A percentile compares a stretch with the other conserved stretches of the same genome.
phyloP scores from a whole-genome alignment of 1,284 basidiomycete species.

The Puccinia sorghi region DNA sequence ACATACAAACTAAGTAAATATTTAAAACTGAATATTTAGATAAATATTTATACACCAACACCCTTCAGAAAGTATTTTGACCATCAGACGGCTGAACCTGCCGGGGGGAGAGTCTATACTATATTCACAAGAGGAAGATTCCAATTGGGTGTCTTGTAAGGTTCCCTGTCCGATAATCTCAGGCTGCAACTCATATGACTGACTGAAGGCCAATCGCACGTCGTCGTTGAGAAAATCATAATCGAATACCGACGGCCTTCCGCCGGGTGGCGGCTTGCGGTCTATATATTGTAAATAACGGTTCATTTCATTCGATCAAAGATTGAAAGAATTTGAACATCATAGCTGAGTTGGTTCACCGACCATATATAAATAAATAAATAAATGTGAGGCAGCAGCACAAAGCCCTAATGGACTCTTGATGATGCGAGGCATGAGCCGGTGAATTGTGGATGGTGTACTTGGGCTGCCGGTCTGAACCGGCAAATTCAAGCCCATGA shows the following conservation, averaged over 20 bases:
- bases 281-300: neutral
- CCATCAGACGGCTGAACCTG: constrained; percentile 1
- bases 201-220: neutral
- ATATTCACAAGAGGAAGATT: too few relatives aligned
- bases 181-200: neutral
- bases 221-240: neutral
- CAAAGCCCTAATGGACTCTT: neutral
- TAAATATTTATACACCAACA: neutral
- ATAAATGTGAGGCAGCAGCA: neutral
- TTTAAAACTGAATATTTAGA: too few relatives aligned
- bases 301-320: constrained; percentile 9
- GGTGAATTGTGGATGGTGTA: neutral
- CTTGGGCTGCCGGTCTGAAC: constrained; percentile 12
- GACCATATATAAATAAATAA: neutral
- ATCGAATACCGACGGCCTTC: neutral
- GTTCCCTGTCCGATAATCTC: constrained; percentile 8
- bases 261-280: neutral
- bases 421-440: neutral
- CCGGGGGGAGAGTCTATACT: neutral
- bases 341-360: constrained; percentile 2
- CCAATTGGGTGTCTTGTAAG: neutral
- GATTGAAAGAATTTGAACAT: neutral
- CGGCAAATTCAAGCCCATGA: constrained; percentile 15
- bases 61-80: neutral
- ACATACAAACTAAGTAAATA: neutral